These are phyloP conservation scores for Euphorbia celastroides DNA, from an alignment of 441 rosid genomes.

Conservation along the genomic window DNA sequence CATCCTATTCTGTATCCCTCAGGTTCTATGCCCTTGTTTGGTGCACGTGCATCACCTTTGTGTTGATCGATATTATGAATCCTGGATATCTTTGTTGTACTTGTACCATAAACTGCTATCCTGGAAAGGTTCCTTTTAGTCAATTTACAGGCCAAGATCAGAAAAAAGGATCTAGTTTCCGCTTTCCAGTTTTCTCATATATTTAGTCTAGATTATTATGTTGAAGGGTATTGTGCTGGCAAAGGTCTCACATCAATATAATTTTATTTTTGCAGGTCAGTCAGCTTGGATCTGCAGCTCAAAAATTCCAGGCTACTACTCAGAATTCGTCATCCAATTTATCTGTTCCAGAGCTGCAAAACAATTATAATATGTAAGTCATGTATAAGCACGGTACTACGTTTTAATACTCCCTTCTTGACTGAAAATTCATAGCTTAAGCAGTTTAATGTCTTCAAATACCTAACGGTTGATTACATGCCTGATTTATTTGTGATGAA, in stretches of 20 bases:
- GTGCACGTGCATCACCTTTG: background rate
- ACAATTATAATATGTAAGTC: slow-evolving; percentile 82
- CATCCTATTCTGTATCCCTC: background rate
- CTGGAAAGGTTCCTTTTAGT: background rate
- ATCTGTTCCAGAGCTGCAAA: slow-evolving; percentile 81
- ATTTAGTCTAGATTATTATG: no score
- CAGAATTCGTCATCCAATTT: slow-evolving; percentile 82
- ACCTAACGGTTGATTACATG: background rate
- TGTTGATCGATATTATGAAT: background rate
- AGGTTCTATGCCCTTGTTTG: background rate
- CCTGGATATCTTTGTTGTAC: background rate
- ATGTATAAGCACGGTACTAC: background rate
- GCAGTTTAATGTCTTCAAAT: slow-evolving; percentile 5
- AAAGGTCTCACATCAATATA: background rate
- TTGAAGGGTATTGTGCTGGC: background rate
- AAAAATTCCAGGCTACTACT: slow-evolving; percentile 81
- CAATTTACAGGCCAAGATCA: background rate
- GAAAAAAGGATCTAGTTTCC: background rate
- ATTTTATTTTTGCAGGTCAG: slow-evolving; percentile 50
- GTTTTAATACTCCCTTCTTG: background rate
- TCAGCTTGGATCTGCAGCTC: slow-evolving; percentile 93
- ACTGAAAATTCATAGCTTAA: background rate
- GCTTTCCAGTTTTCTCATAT: no score
- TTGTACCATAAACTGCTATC: background rate
- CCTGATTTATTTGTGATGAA: background rate